These are phyloP conservation scores for Talaromyces nanjingensis DNA, from an alignment of 495 filamentous ascomycete species.

Conservation along the genomic window DNA sequence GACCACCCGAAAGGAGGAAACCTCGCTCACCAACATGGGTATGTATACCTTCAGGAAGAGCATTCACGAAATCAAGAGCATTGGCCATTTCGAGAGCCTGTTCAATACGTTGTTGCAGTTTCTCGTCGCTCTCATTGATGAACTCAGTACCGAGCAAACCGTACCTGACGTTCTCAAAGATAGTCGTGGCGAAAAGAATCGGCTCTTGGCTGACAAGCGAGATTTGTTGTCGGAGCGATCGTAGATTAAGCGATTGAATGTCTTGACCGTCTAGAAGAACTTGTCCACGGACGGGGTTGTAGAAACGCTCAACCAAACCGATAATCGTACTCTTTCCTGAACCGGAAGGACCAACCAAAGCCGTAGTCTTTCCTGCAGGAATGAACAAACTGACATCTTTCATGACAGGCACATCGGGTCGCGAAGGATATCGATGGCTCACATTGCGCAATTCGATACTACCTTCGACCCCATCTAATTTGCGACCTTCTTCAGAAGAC, in stretches of 20 bases:
- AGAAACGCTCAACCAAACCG: slow-evolving; percentile 87
- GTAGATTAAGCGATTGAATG: slow-evolving; percentile 72
- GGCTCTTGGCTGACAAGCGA: slow-evolving; percentile 80
- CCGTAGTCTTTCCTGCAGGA: slow-evolving; percentile 79
- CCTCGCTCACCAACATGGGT: slow-evolving; percentile 95
- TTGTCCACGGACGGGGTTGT: slow-evolving; percentile 73
- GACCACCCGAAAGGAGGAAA: slow-evolving; percentile 85
- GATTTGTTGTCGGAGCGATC: slow-evolving; percentile 88
- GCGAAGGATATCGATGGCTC: slow-evolving; percentile 89
- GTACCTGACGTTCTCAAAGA: slow-evolving; percentile 78
- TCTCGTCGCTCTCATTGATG: slow-evolving; percentile 42
- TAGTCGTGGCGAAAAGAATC: slow-evolving; percentile 68
- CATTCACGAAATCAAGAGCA: slow-evolving; percentile 81
- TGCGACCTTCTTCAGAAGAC: slow-evolving; percentile 59
- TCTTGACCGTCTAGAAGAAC: slow-evolving; percentile 82
- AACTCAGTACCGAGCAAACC: slow-evolving; percentile 81
- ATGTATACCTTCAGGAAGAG: slow-evolving; percentile 83
- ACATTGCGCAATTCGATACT: slow-evolving; percentile 76
- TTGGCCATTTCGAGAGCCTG: slow-evolving; percentile 87
- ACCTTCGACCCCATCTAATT: slow-evolving; percentile 64
- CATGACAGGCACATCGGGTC: slow-evolving; percentile 85
- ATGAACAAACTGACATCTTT: slow-evolving; percentile 69
- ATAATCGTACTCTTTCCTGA: slow-evolving; percentile 91
- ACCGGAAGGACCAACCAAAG: slow-evolving; percentile 80
- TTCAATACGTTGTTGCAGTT: slow-evolving; percentile 59